Base-by-base conservation (phyloP, 1,284 basidiomycete species). In the Mixia osmundae region DNA sequence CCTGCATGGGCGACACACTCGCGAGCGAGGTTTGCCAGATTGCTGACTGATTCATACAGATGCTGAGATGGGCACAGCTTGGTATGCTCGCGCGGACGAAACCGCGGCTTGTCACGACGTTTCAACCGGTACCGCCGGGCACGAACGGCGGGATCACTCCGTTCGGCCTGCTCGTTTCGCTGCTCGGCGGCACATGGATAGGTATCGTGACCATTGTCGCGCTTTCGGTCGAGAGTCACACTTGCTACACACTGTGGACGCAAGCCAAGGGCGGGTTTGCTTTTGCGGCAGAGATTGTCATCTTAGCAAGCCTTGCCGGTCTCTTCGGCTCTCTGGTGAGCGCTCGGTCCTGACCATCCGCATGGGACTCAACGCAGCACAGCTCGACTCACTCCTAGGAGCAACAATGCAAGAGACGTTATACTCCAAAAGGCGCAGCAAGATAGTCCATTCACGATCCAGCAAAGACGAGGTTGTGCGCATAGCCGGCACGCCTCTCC, bases 121-220 rank as follows among this genome's bases (percentile, higher is more conserved):
- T 73, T 31, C 61, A 62, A 39, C 46, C 57, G 0, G 79, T 87
- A 0, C 83, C 83, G 1, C 72, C 75, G 0, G 87, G 87, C 1
- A 91, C 87, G 2, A 94, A 95, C 51, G 87, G 87, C 7, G 87
- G 67, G 1, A 65, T 94, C 43, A 77, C 77, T 1, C 37, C 64
- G 0, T 64, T 68, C 30, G 87, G 87, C 6, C 77, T 78, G 0
- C 42, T 68, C 2, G 72, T 73, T 7, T 80, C 77, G 2, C 56
- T 72, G 2, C 51, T 63, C 1, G 87, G 87, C 1, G 87, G 87
- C 1, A 50, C 63, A 1, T 48, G 73, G 2, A 73, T 87, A 49
- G 80, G 76, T 1, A 27, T 65, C 11, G 61, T 67, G 3, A 64
- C 74, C 49, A 66, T 65, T 6, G 36, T 59, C 5, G 63, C 66